Evolutionary conservation across 306 rosid species (phyloP).

Genomic region (Albizia julibrissin): DNA sequence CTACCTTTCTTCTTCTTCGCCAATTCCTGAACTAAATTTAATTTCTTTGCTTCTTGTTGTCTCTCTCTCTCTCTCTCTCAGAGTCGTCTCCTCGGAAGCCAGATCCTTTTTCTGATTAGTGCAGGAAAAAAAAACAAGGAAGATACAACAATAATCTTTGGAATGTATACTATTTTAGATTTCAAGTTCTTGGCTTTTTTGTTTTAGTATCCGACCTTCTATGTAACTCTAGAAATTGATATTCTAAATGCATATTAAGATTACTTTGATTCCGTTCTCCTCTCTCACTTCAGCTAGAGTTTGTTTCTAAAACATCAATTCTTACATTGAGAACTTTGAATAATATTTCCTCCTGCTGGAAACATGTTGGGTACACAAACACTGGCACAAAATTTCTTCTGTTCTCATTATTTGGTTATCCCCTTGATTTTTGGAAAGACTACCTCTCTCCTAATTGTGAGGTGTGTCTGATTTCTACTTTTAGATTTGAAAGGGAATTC

Average conservation of each 20-base stretch:
- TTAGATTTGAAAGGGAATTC: constrained; percentile 7
- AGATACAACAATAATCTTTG: too few relatives aligned
- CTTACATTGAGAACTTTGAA: constrained; percentile 18
- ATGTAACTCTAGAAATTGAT: too few relatives aligned
- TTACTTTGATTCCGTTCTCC: constrained; percentile 25
- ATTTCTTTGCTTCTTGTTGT: too few relatives aligned
- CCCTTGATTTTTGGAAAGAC: background rate
- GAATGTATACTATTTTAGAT: too few relatives aligned
- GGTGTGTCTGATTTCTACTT: constrained; percentile 3
- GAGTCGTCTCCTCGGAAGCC: too few relatives aligned
- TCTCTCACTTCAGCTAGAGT: constrained; percentile 21
- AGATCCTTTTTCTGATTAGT: too few relatives aligned
- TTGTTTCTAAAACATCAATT: constrained; percentile 29
- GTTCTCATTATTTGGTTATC: background rate
- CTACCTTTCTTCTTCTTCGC: too few relatives aligned
- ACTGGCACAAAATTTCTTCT: background rate
- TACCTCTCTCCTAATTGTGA: constrained; percentile 4
- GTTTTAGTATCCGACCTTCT: too few relatives aligned
- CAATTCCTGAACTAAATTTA: too few relatives aligned
- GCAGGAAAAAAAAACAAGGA: too few relatives aligned
- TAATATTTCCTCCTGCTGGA: constrained; percentile 2
- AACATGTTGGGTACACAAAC: background rate
- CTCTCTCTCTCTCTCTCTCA: too few relatives aligned
- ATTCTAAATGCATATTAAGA: constrained; percentile 13
- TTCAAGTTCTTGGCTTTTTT: too few relatives aligned